Evolutionary conservation across 148 eudicot species (phyloP), one percentile per base, ranked within the genome.

Genomic region (Vaccinium vitisidaea): DNA sequence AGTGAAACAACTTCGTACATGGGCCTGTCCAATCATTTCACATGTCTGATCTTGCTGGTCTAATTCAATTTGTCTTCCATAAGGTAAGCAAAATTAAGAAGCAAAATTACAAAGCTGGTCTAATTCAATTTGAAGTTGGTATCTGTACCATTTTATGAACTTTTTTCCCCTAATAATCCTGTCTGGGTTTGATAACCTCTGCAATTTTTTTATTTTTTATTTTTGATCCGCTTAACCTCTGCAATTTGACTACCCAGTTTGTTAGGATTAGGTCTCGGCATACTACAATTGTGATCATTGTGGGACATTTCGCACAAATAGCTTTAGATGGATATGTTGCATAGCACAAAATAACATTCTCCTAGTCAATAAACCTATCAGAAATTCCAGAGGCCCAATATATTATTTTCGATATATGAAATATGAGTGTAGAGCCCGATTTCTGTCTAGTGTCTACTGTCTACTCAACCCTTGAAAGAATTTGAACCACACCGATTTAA

Each of bases 141-240:
- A 30, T 79, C 8, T 3, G n/a, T 79, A 53, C 30, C 16, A 5
- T 21, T 25, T 30, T 76, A 9, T 77, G 5, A 36, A 2, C 50
- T 1, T 7, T 16, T 23, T 27, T 25, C 32, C 80, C 71, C 61
- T 53, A 19, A 5, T 55, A 79, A 16, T 30, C 15, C 30, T 15
- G 46, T 79, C 15, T 79, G 36, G 6, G 81, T 55, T 79, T 53
- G 56, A 46, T n/a, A 54, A 79, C 15, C 65, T 53, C 81, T 53
- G 36, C 43, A 78, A 8, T 53, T 14, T 15, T 32, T 30, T 30
- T 27, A 27, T 27, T 27, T 27, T 27, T 27, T 27, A 27, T 32
- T 32, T 32, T 32, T 32, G 36, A 32, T 36, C 39, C 39, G 0
- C 39, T 23, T n/a, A 54, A 79, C 15, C 65, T 53, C 81, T 78